A percentile compares a stretch with the other conserved stretches of the same genome.
phyloP scores from a whole-genome alignment of 495 filamentous ascomycete genomes.

The Talaromyces liani region DNA sequence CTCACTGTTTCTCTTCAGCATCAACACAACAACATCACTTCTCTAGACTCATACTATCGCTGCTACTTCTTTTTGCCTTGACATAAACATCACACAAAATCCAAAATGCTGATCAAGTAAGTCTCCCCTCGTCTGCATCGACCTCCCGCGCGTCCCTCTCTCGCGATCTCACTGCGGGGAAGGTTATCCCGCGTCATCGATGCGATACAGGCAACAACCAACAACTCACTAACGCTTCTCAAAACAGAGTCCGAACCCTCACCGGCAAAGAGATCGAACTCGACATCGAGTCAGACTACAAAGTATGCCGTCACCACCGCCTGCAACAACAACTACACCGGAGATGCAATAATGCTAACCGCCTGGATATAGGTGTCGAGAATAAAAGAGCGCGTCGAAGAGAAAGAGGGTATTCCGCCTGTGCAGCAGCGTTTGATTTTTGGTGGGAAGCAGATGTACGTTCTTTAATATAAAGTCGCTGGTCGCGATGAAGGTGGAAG shows the following conservation, averaged over 20 bases:
- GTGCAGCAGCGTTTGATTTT: constrained; percentile 95
- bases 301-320: constrained; percentile 49
- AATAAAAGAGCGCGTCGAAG: constrained; percentile 98
- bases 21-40: neutral
- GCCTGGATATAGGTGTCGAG: constrained; percentile 60
- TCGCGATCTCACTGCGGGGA: neutral
- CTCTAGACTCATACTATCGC: neutral
- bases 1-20: neutral
- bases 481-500: neutral
- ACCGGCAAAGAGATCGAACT: constrained; percentile 99
- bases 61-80: neutral
- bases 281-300: constrained; percentile 89
- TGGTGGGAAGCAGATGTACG: constrained; percentile 95
- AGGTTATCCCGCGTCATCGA: neutral
- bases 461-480: neutral
- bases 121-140: constrained; percentile 4
- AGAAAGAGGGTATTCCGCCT: constrained; percentile 96
- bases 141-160: neutral
- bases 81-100: neutral
- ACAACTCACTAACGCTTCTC: neutral
- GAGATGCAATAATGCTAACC: no score
- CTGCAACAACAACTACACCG: no score
- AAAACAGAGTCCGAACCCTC: constrained; percentile 81
- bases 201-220: neutral
- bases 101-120: constrained; percentile 45